A percentile compares a stretch with the other conserved stretches of the same genome.
Conservation (phyloP, 1,284 basidiomycete species). For the Gymnopus androsaceus region DNA sequence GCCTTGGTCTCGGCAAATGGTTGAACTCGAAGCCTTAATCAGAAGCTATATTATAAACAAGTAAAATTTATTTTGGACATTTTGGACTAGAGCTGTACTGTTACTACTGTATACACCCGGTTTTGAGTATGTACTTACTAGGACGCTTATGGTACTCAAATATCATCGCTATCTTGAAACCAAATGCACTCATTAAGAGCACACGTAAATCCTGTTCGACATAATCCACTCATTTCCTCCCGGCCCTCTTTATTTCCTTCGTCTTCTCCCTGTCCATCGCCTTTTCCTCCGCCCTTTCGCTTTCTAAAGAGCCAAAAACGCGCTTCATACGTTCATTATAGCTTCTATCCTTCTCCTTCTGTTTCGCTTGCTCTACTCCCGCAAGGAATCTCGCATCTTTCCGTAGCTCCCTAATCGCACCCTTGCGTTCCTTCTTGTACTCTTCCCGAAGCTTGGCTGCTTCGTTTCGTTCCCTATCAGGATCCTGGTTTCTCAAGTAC, state of each 20-base stretch:
- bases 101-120: too few relatives aligned
- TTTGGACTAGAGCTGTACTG: too few relatives aligned
- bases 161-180: too few relatives aligned
- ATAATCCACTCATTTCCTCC: constrained; percentile 59
- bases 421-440: constrained; percentile 96
- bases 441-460: constrained; percentile 84
- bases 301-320: constrained; percentile 81
- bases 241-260: constrained; percentile 75
- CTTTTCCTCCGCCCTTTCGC: constrained; percentile 95
- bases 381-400: constrained; percentile 96
- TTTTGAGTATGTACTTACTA: too few relatives aligned
- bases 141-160: too few relatives aligned
- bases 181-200: too few relatives aligned
- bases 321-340: constrained; percentile 84
- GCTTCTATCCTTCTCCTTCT: constrained; percentile 77
- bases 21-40: too few relatives aligned
- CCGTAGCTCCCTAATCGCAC: constrained; percentile 93
- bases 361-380: constrained; percentile 80
- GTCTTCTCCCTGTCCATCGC: constrained; percentile 82
- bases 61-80: too few relatives aligned
- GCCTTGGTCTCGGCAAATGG: constrained; percentile 31
- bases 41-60: too few relatives aligned
- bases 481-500: constrained; percentile 83
- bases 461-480: constrained; percentile 90
- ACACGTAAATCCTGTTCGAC: too few relatives aligned